Percentiles rank a stretch among this genome's conserved stretches.
Conservation (phyloP, 2,329 filamentous ascomycete genomes). For the Graphilbum fragrans region DNA sequence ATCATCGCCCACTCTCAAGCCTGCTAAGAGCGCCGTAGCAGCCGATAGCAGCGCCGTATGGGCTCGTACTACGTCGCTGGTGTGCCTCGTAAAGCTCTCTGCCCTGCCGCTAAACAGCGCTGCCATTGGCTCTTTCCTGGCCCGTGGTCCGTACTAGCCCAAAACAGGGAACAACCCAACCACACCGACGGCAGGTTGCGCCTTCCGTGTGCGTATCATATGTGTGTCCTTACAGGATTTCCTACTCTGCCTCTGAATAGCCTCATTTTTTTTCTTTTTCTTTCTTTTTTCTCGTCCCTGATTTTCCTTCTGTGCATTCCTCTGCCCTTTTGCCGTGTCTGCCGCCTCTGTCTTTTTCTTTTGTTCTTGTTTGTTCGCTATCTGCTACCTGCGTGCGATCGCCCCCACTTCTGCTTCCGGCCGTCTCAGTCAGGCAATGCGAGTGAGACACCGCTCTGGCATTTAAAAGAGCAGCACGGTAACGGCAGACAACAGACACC, state of each 20-base stretch:
- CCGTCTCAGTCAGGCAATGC: conserved; percentile 3
- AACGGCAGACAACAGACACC: no score
- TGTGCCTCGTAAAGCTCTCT: not conserved
- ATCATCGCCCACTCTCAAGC: conserved; percentile 7
- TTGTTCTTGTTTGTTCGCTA: not conserved
- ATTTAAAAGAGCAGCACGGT: conserved; percentile 4
- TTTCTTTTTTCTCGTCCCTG: conserved; percentile 3
- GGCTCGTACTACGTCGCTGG: not conserved
- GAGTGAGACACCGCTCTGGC: not conserved
- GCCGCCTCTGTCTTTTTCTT: not conserved
- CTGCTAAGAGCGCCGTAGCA: conserved; percentile 2
- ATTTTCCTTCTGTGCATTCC: not conserved
- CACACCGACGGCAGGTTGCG: conserved; percentile 8
- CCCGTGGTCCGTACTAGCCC: conserved; percentile 2
- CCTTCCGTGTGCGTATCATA: conserved; percentile 5
- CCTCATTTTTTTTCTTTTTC: not conserved
- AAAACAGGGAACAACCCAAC: conserved; percentile 8
- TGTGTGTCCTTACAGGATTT: not conserved
- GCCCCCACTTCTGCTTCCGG: conserved; percentile 4
- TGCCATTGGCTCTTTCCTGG: not conserved
- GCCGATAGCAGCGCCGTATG: not conserved
- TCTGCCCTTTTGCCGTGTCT: not conserved
- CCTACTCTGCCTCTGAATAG: not conserved
- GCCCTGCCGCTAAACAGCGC: not conserved
- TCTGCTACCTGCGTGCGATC: not conserved